Evolutionary conservation across 306 rosid genomes (phyloP).

Genomic region (Ormosia semicastrata): DNA sequence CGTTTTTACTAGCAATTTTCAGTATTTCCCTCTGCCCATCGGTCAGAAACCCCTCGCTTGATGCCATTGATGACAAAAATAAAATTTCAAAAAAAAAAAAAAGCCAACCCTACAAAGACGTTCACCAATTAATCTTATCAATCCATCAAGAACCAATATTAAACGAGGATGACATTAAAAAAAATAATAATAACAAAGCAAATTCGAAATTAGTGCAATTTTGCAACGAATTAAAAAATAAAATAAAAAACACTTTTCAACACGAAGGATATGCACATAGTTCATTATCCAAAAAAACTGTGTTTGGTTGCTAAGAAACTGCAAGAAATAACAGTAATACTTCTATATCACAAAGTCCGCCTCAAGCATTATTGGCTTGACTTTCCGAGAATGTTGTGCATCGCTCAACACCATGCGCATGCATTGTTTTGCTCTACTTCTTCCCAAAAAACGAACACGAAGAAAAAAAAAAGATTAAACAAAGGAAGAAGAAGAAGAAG

Average conservation of each 20-base stretch:
- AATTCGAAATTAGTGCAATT: not conserved
- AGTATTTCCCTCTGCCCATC: slow-evolving; percentile 81
- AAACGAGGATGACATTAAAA: too few relatives aligned
- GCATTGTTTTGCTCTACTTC: not conserved
- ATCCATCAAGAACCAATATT: not conserved
- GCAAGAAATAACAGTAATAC: not conserved
- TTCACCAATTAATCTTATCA: slow-evolving; percentile 12
- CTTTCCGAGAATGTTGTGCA: too few relatives aligned
- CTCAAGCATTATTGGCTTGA: not conserved
- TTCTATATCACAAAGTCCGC: too few relatives aligned
- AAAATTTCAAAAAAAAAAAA: not conserved
- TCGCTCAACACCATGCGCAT: not conserved
- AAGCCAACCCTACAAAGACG: slow-evolving; percentile 7
- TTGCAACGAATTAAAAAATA: not conserved
- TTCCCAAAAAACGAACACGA: too few relatives aligned
- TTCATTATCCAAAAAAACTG: not conserved
- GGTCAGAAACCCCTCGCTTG: slow-evolving; percentile 88
- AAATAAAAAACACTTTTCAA: not conserved
- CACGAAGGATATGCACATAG: not conserved
- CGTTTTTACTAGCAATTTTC: slow-evolving; percentile 75
- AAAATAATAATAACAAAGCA: not conserved
- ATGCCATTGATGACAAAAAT: slow-evolving; percentile 56
- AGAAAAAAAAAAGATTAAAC: too few relatives aligned
- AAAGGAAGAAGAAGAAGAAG: not conserved
- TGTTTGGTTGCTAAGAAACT: not conserved